phyloP scores from a whole-genome alignment of 2,329 filamentous ascomycete species.

The Neurospora sp. region DNA sequence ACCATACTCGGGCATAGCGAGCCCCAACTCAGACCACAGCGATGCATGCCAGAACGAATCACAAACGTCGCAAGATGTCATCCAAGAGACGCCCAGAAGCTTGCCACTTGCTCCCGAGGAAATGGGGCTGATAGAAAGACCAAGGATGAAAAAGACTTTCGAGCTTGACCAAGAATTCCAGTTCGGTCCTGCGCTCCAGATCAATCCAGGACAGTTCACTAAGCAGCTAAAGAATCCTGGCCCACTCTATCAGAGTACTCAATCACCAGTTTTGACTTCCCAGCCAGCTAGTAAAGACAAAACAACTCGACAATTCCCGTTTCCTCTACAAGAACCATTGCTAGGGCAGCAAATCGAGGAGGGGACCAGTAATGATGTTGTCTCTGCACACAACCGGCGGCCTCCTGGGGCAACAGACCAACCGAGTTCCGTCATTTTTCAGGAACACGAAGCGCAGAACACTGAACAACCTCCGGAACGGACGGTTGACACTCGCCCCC shows the following conservation, averaged over 20 bases:
- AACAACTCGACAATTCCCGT: neutral
- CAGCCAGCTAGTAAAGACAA: neutral
- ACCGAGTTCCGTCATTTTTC: neutral
- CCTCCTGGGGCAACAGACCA: neutral
- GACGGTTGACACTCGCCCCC: neutral
- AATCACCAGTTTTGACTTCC: neutral
- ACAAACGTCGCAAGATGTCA: neutral
- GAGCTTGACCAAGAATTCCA: constrained; percentile 5
- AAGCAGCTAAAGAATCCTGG: constrained; percentile 3
- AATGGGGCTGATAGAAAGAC: constrained; percentile 5
- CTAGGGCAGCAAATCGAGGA: neutral
- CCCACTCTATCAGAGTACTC: neutral
- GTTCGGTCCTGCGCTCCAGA: constrained; percentile 7
- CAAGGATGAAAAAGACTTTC: neutral
- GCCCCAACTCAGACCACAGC: neutral
- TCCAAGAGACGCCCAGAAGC: neutral
- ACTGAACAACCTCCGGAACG: neutral
- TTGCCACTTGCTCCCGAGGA: neutral
- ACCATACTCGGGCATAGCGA: neutral
- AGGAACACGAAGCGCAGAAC: neutral
- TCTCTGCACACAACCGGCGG: neutral
- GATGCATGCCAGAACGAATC: neutral
- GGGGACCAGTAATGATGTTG: neutral
- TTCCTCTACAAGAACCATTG: neutral
- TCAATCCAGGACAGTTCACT: constrained; percentile 10